phyloP scores from a whole-genome alignment of 2,329 filamentous ascomycete genomes.

The Penicillium sp. region DNA sequence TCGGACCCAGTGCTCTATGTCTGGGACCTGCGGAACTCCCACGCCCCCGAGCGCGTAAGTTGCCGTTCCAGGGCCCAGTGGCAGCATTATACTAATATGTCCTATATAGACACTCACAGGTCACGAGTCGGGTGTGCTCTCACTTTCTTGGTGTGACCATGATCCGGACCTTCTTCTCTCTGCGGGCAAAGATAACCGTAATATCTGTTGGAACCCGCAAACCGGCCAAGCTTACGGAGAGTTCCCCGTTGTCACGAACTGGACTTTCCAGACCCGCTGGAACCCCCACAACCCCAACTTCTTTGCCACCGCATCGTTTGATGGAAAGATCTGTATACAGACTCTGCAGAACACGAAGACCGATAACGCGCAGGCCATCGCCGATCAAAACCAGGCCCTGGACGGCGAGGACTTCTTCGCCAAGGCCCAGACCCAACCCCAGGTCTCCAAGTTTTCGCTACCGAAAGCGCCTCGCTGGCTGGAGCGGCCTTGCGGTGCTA shows the following conservation, averaged over 20 bases:
- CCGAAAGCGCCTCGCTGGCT: constrained; percentile 86
- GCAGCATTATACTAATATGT: constrained; percentile 14
- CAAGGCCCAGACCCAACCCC: constrained; percentile 85
- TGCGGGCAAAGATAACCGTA: constrained; percentile 93
- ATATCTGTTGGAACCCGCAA: constrained; percentile 92
- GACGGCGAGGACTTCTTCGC: constrained; percentile 97
- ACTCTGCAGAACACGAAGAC: constrained; percentile 91
- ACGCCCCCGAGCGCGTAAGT: constrained; percentile 70
- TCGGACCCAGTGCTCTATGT: constrained; percentile 81
- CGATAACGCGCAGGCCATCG: constrained; percentile 58
- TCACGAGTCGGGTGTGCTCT: constrained; percentile 92
- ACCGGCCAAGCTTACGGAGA: constrained; percentile 84
- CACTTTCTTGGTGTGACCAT: constrained; percentile 90
- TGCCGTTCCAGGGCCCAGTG: background rate
- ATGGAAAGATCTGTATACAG: constrained; percentile 91
- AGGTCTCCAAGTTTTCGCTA: constrained; percentile 83
- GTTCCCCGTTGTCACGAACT: constrained; percentile 97
- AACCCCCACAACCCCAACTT: constrained; percentile 89
- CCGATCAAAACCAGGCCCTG: constrained; percentile 63
- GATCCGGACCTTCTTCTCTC: constrained; percentile 86
- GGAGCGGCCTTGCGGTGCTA: constrained; percentile 75
- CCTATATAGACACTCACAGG: constrained; percentile 66
- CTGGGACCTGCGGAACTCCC: constrained; percentile 95
- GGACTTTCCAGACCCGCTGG: constrained; percentile 94
- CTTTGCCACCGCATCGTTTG: constrained; percentile 92